Evolutionary conservation across 1,139 yeast genomes (phyloP).

Genomic region (Blastobotrys aristatus): DNA sequence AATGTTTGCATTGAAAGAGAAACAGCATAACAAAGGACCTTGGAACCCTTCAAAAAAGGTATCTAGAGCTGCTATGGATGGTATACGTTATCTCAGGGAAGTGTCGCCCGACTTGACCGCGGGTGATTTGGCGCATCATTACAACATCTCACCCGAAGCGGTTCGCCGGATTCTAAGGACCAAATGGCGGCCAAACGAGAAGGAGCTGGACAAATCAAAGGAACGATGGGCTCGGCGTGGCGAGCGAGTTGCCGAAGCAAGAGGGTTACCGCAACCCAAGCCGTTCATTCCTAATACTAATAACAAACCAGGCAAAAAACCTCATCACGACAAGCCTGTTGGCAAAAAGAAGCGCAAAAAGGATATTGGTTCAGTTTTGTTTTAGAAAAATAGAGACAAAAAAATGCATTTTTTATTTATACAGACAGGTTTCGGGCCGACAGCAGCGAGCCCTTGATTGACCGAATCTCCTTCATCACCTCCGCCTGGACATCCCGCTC

Average conservation of each 20-base stretch:
- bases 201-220: constrained; percentile 41
- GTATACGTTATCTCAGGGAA: constrained; percentile 52
- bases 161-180: constrained; percentile 73
- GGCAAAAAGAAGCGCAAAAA: constrained; percentile 26
- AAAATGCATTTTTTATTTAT: background rate
- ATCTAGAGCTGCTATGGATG: constrained; percentile 66
- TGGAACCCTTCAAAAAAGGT: constrained; percentile 73
- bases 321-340: constrained; percentile 15
- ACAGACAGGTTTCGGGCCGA: constrained; percentile 8
- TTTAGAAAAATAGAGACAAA: constrained; percentile 3
- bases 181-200: constrained; percentile 66
- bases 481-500: constrained; percentile 19
- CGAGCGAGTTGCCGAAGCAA: constrained; percentile 27
- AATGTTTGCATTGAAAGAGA: constrained; percentile 53
- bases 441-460: constrained; percentile 32
- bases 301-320: background rate
- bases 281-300: background rate
- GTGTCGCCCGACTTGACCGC: constrained; percentile 54
- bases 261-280: background rate
- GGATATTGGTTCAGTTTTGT: constrained; percentile 14
- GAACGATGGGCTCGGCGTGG: constrained; percentile 51
- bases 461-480: constrained; percentile 33
- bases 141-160: constrained; percentile 76
- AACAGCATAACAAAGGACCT: constrained; percentile 44
- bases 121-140: constrained; percentile 57